A percentile compares a stretch with the other conserved stretches of the same genome.
Evolutionary conservation across 805 yeast genomes (phyloP).

Genomic region (Wickerhamomyces mucosus): DNA sequence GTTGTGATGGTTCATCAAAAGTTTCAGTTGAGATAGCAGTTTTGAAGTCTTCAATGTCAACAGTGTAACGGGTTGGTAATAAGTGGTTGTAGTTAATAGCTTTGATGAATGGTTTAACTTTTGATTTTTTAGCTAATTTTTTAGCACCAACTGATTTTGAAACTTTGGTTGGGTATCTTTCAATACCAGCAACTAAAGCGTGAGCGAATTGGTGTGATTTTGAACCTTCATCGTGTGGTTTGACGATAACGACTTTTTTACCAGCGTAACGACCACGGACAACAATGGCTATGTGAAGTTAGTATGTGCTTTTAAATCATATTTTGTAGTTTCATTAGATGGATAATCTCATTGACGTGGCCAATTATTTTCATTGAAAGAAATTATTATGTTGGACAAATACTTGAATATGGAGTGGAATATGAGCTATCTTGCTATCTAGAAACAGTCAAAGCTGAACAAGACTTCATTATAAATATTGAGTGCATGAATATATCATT

Average conservation of each 20-base stretch:
- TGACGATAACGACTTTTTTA: constrained; percentile 97
- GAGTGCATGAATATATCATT: no score
- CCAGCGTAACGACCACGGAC: constrained; percentile 94
- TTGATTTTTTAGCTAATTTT: constrained; percentile 94
- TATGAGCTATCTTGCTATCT: no score
- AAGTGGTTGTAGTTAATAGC: constrained; percentile 98
- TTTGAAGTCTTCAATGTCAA: constrained; percentile 94
- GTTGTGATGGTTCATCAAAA: constrained; percentile 93
- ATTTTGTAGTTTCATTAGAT: not conserved
- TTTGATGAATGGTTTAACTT: constrained; percentile 98
- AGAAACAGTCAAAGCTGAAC: no score
- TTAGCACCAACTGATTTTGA: constrained; percentile 91
- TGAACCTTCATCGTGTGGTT: constrained; percentile 98
- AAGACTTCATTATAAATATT: no score
- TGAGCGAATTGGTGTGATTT: constrained; percentile 98
- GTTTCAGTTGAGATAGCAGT: constrained; percentile 84
- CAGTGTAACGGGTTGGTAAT: constrained; percentile 98
- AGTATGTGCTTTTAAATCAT: not conserved
- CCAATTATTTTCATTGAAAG: no score
- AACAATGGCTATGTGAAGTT: constrained; percentile 38
- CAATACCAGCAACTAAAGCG: constrained; percentile 98
- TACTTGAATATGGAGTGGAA: no score
- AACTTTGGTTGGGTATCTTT: constrained; percentile 95
- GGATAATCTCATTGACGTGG: no score
- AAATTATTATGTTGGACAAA: no score